Evolutionary conservation across 1,284 basidiomycete species (phyloP).

Genomic region (Naganishia sp.): DNA sequence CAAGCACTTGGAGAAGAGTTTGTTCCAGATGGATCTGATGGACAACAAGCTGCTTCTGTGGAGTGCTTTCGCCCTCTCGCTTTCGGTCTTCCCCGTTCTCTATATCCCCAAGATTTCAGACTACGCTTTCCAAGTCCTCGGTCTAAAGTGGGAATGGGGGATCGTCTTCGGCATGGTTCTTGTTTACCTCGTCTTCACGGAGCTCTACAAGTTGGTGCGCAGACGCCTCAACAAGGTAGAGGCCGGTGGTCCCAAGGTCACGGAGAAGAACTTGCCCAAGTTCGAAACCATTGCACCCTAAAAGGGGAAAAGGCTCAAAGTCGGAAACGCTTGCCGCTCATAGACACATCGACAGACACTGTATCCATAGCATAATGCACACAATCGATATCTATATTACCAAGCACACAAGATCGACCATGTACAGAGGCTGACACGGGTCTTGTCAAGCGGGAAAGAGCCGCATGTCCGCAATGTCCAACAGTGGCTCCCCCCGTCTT

Average conservation of each 20-base stretch:
- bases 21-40: conserved; percentile 59
- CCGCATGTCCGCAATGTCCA: no score
- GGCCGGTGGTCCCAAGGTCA: conserved; percentile 31
- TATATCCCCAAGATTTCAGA: conserved; percentile 54
- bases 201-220: conserved; percentile 43
- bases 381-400: not conserved
- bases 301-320: not conserved
- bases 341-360: not conserved
- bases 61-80: conserved; percentile 50
- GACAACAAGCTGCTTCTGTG: conserved; percentile 62
- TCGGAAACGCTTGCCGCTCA: not conserved
- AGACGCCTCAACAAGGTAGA: conserved; percentile 19
- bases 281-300: conserved; percentile 35
- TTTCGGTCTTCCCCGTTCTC: conserved; percentile 49
- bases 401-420: no score
- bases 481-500: no score
- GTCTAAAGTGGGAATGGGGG: conserved; percentile 54
- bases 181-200: conserved; percentile 47
- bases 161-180: conserved; percentile 52
- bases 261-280: conserved; percentile 35
- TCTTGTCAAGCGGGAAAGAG: no score
- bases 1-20: conserved; percentile 50
- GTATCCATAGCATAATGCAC: conserved; percentile 6
- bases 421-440: no score
- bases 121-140: conserved; percentile 49